Percentiles rank a stretch among this genome's conserved stretches.
phyloP scores from a whole-genome alignment of 1,284 basidiomycete genomes.

The Moesziomyces parantarcticus region DNA sequence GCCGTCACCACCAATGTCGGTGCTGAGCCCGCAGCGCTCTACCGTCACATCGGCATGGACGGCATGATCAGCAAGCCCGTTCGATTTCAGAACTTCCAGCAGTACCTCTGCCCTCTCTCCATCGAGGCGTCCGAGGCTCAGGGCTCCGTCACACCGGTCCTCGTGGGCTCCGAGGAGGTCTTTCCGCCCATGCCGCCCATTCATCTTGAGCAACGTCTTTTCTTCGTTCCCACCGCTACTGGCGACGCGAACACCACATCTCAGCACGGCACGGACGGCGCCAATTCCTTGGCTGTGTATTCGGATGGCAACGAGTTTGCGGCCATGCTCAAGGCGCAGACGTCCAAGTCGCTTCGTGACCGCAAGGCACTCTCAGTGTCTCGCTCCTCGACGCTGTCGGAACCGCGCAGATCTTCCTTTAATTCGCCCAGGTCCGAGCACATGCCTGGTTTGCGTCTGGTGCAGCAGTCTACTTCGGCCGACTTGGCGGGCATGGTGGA shows the following conservation, averaged over 20 bases:
- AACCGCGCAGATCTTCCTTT: conserved; percentile 44
- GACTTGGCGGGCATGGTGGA: background rate
- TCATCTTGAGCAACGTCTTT: conserved; percentile 31
- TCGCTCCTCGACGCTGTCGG: conserved; percentile 36
- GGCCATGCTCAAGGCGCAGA: conserved; percentile 50
- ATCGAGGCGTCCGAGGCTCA: conserved; percentile 30
- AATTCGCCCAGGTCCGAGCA: conserved; percentile 43
- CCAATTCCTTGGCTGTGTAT: conserved; percentile 17
- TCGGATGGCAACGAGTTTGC: conserved; percentile 43
- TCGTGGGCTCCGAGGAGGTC: conserved; percentile 19
- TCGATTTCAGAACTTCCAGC: conserved; percentile 40
- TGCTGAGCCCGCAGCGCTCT: conserved; percentile 42
- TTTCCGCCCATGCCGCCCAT: conserved; percentile 50
- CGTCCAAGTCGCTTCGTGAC: conserved; percentile 44
- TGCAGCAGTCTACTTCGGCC: background rate
- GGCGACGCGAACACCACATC: conserved; percentile 15
- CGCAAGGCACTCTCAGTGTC: conserved; percentile 39
- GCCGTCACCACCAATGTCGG: conserved; percentile 58
- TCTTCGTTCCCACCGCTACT: conserved; percentile 36
- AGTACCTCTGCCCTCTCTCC: conserved; percentile 50
- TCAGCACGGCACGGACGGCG: conserved; percentile 5
- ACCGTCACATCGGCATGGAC: conserved; percentile 51
- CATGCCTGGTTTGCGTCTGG: conserved; percentile 6
- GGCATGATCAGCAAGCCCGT: conserved; percentile 61
- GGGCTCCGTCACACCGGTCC: conserved; percentile 23